Evolutionary conservation across 2,329 filamentous ascomycete species (phyloP).

Genomic region (Magnaporthales sp.): DNA sequence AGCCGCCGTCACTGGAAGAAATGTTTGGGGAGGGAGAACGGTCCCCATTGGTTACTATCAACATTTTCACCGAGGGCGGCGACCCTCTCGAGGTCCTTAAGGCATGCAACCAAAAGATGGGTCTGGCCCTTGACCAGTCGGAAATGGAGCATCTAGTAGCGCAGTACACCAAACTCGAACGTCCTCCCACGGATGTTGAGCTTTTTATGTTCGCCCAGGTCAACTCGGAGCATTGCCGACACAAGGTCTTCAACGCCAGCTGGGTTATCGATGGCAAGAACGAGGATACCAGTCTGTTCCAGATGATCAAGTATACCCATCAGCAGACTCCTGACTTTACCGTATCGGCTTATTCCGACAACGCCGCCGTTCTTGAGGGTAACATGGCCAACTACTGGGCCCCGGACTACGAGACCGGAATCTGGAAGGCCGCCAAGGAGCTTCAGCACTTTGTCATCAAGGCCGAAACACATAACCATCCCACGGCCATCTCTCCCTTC

Average conservation of each 20-base stretch:
- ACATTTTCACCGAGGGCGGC: slow-evolving; percentile 57
- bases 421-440: slow-evolving; percentile 84
- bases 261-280: slow-evolving; percentile 87
- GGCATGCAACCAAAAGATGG: slow-evolving; percentile 75
- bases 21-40: slow-evolving; percentile 70
- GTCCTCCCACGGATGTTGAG: slow-evolving; percentile 79
- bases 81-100: slow-evolving; percentile 65
- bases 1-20: slow-evolving; percentile 57
- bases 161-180: slow-evolving; percentile 59
- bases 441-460: slow-evolving; percentile 82
- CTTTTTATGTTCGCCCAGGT: slow-evolving; percentile 99
- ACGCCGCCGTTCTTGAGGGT: slow-evolving; percentile 84
- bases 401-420: slow-evolving; percentile 75
- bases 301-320: slow-evolving; percentile 96
- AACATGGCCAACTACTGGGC: slow-evolving; percentile 72
- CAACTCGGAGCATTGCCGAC: slow-evolving; percentile 85
- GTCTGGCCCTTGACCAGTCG: slow-evolving; percentile 75
- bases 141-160: slow-evolving; percentile 95
- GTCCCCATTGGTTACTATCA: slow-evolving; percentile 62
- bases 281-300: slow-evolving; percentile 77
- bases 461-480: slow-evolving; percentile 97
- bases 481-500: slow-evolving; percentile 89
- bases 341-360: slow-evolving; percentile 96
- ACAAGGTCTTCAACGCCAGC: slow-evolving; percentile 91
- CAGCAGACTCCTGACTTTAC: slow-evolving; percentile 71